These are phyloP conservation scores for thale cress (Arabidopsis thaliana) DNA, from an alignment of 345 rosid species.

Conservation along the genomic window TAIR10.1 NC_003071.7:7494501-7495000, in stretches of 20 bases:
- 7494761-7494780: background rate
- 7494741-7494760: background rate
- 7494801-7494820: conserved; percentile 39
- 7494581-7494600: background rate
- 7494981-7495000: conserved; percentile 65
- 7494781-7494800: background rate
- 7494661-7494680: conserved; percentile 13
- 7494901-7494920: conserved; percentile 87
- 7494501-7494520: conserved; percentile 12
- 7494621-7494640: conserved; percentile 35
- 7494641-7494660: conserved; percentile 14
- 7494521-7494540: conserved; percentile 27
- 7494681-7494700: background rate
- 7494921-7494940: conserved; percentile 81
- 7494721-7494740: background rate
- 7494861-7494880: conserved; percentile 26
- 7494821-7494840: conserved; percentile 22
- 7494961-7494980: conserved; percentile 77
- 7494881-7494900: conserved; percentile 48
- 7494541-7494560: conserved; percentile 34
- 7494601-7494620: conserved; percentile 34
- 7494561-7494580: background rate
- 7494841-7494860: conserved; percentile 20
- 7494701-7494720: conserved; percentile 1
- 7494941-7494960: conserved; percentile 89